A percentile compares a stretch with the other conserved stretches of the same genome.
Evolutionary conservation across 768 basidiomycete species (phyloP).

Genomic region (Tricholoma saponaceum): DNA sequence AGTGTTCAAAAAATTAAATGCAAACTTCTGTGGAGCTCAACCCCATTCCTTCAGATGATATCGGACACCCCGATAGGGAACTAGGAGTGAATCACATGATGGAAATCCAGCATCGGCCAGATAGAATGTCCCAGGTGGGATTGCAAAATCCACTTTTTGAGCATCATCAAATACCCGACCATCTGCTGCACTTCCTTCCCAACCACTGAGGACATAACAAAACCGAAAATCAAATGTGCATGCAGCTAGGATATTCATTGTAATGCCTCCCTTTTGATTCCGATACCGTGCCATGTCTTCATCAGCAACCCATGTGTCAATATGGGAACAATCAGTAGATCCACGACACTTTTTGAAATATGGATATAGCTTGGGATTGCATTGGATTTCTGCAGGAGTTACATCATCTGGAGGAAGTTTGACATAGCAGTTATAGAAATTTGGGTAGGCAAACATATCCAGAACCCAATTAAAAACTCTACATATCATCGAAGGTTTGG

Average conservation of each 20-base stretch:
- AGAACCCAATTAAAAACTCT: constrained; percentile 20
- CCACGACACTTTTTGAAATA: constrained; percentile 27
- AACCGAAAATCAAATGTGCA: constrained; percentile 31
- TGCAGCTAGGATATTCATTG: constrained; percentile 34
- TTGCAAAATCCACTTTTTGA: constrained; percentile 18
- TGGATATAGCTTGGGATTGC: constrained; percentile 27
- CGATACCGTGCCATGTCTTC: constrained; percentile 9
- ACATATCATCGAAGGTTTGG: too few relatives aligned
- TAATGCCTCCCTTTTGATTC: constrained; percentile 29
- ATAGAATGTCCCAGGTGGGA: constrained; percentile 29
- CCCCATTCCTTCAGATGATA: constrained; percentile 27
- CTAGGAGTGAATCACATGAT: constrained; percentile 27
- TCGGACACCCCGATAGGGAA: constrained; percentile 31
- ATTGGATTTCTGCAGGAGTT: constrained; percentile 17
- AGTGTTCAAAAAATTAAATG: too few relatives aligned
- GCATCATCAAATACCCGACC: constrained; percentile 27
- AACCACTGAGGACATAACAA: constrained; percentile 33
- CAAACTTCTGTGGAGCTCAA: constrained; percentile 7
- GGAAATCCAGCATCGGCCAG: constrained; percentile 36
- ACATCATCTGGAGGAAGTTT: constrained; percentile 6
- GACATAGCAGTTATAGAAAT: constrained; percentile 9
- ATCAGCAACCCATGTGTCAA: constrained; percentile 15
- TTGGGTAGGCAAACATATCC: constrained; percentile 9
- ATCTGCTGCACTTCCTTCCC: constrained; percentile 38
- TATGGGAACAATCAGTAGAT: constrained; percentile 31